Base-by-base conservation (phyloP, 1,284 basidiomycete species). In the Malassezia vespertilionis region DNA sequence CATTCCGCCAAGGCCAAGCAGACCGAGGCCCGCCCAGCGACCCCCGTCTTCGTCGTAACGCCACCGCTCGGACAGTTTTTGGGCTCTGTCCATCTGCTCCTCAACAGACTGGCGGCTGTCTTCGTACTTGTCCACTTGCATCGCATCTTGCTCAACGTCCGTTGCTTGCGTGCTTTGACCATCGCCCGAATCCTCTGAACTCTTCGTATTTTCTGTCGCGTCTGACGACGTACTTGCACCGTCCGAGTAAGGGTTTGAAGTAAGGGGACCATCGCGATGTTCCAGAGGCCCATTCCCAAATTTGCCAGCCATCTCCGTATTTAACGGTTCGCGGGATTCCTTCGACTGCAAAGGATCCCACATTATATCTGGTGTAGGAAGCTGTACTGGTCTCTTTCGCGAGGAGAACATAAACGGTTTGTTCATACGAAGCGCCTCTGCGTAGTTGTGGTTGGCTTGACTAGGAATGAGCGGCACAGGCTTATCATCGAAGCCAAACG, bases 41-140 rank as follows among this genome's bases (percentile, higher is more conserved):
- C 66, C 66, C 5, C 52, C 51, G 42, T 69, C 66, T 40, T 69
- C 65, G 40, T 69, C 65, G 46, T 69, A 69, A 18, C 65, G 51
- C 66, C 66, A 69, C 15, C 60, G 56, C 47, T 68, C 65, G 33
- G 58, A 57, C 15, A 60, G 24, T 15, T 46, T 37, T 3, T 40
- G 40, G 8, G 33, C 37, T 11, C 44, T 37, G 27, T 44, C 48
- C 21, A 24, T 24, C 26, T 43, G 42, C 15, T 51, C 48, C 20
- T 44, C 48, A 2, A 28, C 32, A 10, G 41, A 44, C 18, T 38
- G 30, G 4, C 24, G n/a, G 3, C 37, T 30, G 2, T 14, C 7
- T 6, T 48, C 39, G 2, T 37, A 18, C 28, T 51, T 45, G 33
- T 40, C 35, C 17, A 44, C 41, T 7, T 40, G 33, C 39, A 48